Conservation (phyloP, 495 filamentous ascomycete genomes). For the Cenococcum geophilum region DNA sequence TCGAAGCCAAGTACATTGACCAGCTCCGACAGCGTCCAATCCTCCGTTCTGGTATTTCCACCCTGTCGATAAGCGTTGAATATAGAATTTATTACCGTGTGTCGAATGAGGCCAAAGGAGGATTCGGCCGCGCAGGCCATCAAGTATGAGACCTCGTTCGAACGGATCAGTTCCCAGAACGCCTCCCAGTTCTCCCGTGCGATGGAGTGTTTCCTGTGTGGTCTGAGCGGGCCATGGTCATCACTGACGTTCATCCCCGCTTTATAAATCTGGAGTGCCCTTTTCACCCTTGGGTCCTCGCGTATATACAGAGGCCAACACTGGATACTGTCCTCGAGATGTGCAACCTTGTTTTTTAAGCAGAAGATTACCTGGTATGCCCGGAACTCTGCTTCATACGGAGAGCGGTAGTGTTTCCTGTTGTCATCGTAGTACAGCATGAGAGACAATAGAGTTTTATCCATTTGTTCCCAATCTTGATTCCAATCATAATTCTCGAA, state of each 20-base stretch:
- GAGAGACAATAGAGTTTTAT: constrained; percentile 78
- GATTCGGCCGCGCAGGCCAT: constrained; percentile 93
- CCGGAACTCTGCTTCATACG: constrained; percentile 84
- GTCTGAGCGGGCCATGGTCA: constrained; percentile 57
- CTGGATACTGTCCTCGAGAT: constrained; percentile 67
- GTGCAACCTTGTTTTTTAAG: constrained; percentile 61
- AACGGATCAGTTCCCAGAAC: constrained; percentile 71
- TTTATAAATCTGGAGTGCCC: constrained; percentile 63
- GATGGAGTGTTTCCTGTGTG: constrained; percentile 47
- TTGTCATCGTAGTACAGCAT: constrained; percentile 66
- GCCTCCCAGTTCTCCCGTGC: constrained; percentile 59
- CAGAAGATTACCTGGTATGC: constrained; percentile 86
- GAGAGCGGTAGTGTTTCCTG: constrained; percentile 45
- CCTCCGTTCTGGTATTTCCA: constrained; percentile 47
- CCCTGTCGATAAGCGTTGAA: constrained; percentile 52
- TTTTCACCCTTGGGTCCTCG: constrained; percentile 52
- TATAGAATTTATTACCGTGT: constrained; percentile 66
- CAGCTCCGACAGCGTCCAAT: constrained; percentile 65
- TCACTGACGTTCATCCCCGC: constrained; percentile 61
- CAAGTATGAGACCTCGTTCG: constrained; percentile 68
- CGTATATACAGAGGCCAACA: constrained; percentile 58
- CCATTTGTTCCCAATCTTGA: constrained; percentile 89
- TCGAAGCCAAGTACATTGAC: constrained; percentile 68
- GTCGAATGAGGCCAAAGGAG: constrained; percentile 76
- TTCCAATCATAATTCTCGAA: constrained; percentile 58